Conservation (phyloP, 2,329 filamentous ascomycete genomes). For the Elsinoe arachidis region DNA sequence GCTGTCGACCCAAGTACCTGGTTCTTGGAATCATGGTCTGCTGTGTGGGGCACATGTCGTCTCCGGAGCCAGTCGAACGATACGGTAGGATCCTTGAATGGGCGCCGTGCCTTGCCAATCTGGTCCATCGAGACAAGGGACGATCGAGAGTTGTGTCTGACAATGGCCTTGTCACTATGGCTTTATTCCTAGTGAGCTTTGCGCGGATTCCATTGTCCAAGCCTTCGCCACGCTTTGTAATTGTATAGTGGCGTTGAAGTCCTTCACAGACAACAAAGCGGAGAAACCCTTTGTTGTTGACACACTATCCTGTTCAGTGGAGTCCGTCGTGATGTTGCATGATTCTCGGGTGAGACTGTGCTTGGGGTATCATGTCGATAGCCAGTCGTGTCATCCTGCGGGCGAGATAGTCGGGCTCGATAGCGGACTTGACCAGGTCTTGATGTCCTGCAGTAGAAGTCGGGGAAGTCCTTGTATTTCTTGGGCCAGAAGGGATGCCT, state of each 20-base stretch:
- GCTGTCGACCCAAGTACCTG: background rate
- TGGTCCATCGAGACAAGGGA: background rate
- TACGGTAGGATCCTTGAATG: too few relatives aligned
- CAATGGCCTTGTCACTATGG: background rate
- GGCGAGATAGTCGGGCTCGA: background rate
- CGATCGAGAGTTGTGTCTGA: background rate
- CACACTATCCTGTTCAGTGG: too few relatives aligned
- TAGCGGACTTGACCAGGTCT: background rate
- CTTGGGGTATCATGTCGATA: background rate
- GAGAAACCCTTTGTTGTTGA: too few relatives aligned
- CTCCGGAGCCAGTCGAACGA: too few relatives aligned
- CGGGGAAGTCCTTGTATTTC: background rate
- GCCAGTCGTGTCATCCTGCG: background rate
- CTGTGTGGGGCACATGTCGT: too few relatives aligned
- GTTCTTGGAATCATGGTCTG: background rate
- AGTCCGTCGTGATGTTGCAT: too few relatives aligned
- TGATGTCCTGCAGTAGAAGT: conserved; percentile 1
- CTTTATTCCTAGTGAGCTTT: background rate
- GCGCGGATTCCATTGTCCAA: too few relatives aligned
- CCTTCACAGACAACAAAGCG: too few relatives aligned
- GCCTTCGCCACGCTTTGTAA: too few relatives aligned
- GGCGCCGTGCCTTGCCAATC: background rate
- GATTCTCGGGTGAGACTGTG: too few relatives aligned
- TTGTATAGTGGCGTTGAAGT: too few relatives aligned
- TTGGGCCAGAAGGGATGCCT: background rate